Evolutionary conservation across 371 early-diverging fungal species (phyloP).

Genomic region (Globomyces sp.): DNA sequence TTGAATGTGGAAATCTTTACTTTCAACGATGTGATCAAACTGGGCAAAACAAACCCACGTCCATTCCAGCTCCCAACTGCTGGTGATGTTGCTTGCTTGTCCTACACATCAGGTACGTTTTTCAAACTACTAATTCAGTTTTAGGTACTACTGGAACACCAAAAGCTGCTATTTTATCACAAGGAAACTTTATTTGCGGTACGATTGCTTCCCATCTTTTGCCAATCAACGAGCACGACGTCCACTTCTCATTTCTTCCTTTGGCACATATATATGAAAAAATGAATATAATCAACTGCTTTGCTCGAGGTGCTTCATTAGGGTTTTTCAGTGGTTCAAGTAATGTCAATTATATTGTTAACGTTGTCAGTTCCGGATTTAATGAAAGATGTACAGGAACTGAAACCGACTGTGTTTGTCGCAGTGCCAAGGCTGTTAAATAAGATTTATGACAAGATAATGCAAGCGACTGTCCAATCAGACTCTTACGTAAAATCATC

Average conservation of each 20-base stretch:
- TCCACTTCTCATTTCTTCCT: slow-evolving; percentile 13
- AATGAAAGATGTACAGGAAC: slow-evolving; percentile 79
- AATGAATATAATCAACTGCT: slow-evolving; percentile 45
- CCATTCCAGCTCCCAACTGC: background rate
- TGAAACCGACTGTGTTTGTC: slow-evolving; percentile 87
- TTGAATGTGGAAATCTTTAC: background rate
- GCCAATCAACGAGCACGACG: slow-evolving; percentile 38
- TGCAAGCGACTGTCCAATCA: background rate
- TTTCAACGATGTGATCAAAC: background rate
- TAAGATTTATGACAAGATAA: slow-evolving; percentile 37
- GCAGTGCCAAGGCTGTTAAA: slow-evolving; percentile 25
- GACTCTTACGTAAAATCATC: background rate
- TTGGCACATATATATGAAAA: slow-evolving; percentile 86
- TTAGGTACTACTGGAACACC: slow-evolving; percentile 30
- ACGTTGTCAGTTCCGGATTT: slow-evolving; percentile 39
- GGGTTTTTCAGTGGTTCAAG: slow-evolving; percentile 45
- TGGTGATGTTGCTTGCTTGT: background rate
- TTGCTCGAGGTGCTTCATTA: slow-evolving; percentile 64
- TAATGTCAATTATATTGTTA: background rate
- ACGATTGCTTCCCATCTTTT: slow-evolving; percentile 20
- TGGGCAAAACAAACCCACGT: background rate
- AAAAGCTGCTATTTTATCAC: slow-evolving; percentile 19
- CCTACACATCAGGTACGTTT: background rate
- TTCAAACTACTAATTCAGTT: slow-evolving; percentile 14
- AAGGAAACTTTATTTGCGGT: slow-evolving; percentile 8